These are phyloP conservation scores for Thuja plicata DNA, from an alignment of 83 land plant genomes.

Conservation along the genomic window DNA sequence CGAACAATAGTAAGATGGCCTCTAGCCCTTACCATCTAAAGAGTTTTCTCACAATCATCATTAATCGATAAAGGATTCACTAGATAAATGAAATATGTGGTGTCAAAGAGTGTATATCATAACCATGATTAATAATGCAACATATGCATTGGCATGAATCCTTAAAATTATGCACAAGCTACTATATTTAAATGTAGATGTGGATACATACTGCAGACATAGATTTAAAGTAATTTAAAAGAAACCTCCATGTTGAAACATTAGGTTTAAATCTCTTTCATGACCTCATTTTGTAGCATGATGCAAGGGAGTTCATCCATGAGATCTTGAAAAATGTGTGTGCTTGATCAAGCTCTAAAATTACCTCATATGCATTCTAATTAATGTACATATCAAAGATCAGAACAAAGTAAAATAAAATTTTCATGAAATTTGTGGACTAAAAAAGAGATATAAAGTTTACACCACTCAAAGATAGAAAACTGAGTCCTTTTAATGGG, in stretches of 20 bases:
- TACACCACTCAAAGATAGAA: neutral
- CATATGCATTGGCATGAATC: neutral
- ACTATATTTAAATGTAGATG: constrained; percentile 1
- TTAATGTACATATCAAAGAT: neutral
- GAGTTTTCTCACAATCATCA: constrained; percentile 89
- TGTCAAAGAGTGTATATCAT: neutral
- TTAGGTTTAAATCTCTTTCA: constrained; percentile 67
- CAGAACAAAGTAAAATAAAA: neutral
- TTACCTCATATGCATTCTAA: neutral
- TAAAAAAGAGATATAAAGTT: constrained; percentile 3
- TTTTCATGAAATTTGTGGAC: neutral
- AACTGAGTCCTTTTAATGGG: neutral
- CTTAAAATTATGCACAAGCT: neutral
- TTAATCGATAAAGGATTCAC: constrained; percentile 79
- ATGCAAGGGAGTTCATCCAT: constrained; percentile 92
- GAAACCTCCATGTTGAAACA: constrained; percentile 89
- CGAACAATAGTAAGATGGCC: constrained; percentile 81
- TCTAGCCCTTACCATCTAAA: constrained; percentile 87
- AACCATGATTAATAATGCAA: neutral
- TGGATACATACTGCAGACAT: neutral
- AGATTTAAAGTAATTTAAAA: constrained; percentile 7
- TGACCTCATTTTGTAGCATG: constrained; percentile 97
- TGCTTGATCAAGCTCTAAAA: neutral
- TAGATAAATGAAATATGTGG: constrained; percentile 26
- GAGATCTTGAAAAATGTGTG: constrained; percentile 46